phyloP scores from a whole-genome alignment of 257 asterid genomes.

The Linderniella brevidens region DNA sequence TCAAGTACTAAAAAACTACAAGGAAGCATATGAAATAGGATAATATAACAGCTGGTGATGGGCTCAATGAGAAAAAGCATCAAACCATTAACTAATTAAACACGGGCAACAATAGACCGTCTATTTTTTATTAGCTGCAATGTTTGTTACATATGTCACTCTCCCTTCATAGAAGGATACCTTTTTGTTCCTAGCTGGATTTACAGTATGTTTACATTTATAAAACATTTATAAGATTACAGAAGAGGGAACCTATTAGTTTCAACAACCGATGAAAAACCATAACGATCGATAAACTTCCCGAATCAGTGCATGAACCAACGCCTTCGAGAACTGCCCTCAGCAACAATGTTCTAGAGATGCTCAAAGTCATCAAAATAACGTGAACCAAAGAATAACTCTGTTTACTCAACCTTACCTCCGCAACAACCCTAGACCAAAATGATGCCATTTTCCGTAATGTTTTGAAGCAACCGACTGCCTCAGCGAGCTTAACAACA shows the following conservation, averaged over 20 bases:
- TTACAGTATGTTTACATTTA: too few relatives aligned
- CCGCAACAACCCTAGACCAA: conserved; percentile 76
- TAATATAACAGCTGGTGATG: not conserved
- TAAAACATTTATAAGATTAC: not conserved
- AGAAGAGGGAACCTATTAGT: not conserved
- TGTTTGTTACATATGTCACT: too few relatives aligned
- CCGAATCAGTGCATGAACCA: too few relatives aligned
- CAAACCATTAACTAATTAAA: too few relatives aligned
- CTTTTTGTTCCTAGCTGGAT: too few relatives aligned
- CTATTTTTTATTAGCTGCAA: too few relatives aligned
- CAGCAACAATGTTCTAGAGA: not conserved
- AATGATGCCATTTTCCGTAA: conserved; percentile 69
- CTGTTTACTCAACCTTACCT: conserved; percentile 38
- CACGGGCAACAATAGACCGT: too few relatives aligned
- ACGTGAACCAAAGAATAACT: conserved; percentile 3
- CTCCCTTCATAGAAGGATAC: too few relatives aligned
- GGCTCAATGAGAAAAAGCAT: too few relatives aligned
- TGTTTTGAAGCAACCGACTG: conserved; percentile 79
- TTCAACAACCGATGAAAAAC: not conserved
- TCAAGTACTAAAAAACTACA: not conserved
- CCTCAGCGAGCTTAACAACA: conserved; percentile 79
- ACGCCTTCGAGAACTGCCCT: too few relatives aligned
- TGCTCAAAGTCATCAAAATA: too few relatives aligned
- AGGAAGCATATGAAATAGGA: not conserved
- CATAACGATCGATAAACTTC: too few relatives aligned